Base-by-base conservation (phyloP, 108 stramenopile species). In the Pseudonitzschia delicatissima region DNA sequence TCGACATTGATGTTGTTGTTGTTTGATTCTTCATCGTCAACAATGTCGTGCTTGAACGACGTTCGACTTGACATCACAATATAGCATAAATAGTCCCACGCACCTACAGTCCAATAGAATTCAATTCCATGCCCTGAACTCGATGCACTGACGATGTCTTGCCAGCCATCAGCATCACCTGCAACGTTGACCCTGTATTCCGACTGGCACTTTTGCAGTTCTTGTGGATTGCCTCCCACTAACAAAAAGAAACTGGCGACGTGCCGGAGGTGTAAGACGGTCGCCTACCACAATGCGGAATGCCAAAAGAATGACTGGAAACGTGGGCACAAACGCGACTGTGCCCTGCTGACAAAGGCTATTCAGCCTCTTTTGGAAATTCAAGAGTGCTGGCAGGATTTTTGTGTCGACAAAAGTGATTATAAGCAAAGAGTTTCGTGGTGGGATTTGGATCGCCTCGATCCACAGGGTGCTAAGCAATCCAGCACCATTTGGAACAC, bases 221-320 rank as follows among this genome's bases (percentile, higher is more conserved):
- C 25, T 27, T 61, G 60, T 2, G 60, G 60, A 23, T 42, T 61
- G 36, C 60, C 60, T 26, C 60, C 37, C 18, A 42, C 34, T 13
- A 39, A 5, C 60, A 21, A 4, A 23, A 61, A 71, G 39, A 77
- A 74, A 50, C 67, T 83, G n/a, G 31, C 55, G 28, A 50, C 45
- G 11, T 83, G 82, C 32, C 65, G 66, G 23, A 68, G 45, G 26
- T 83, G 82, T 50, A 62, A 71, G 52, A 67, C 73, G 20, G 72
- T 49, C n/a, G 77, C 73, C 40, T 83, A 83, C 52, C 79, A 78
- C 66, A 42, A 75, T 65, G 40, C 63, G 7, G 45, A 27, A 26
- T 83, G 82, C 66, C 82, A 83, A 45, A 67, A 52, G 64, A 57
- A 59, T 11, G 68, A 80, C 59, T 83, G 82, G 82, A 76, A 48